Evolutionary conservation across 495 filamentous ascomycete species (phyloP).

Genomic region (Aspergillus sparsus): DNA sequence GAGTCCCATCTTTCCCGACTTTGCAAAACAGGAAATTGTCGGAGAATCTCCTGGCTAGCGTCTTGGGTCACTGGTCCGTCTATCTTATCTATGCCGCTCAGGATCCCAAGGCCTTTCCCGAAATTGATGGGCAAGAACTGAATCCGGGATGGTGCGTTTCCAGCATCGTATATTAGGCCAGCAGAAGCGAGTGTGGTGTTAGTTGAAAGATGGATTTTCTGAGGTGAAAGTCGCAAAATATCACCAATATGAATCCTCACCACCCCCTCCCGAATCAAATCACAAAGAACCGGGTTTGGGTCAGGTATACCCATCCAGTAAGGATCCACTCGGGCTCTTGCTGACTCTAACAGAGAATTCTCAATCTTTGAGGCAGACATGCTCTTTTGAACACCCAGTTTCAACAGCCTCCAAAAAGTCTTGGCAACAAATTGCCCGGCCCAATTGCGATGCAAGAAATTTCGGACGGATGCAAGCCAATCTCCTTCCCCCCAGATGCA

Average conservation of each 20-base stretch:
- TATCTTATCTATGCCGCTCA: neutral
- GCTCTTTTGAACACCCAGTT: neutral
- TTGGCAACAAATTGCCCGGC: neutral
- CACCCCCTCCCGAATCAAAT: neutral
- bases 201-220: constrained; percentile 13
- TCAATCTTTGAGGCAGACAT: neutral
- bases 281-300: constrained; percentile 1
- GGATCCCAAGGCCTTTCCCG: neutral
- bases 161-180: neutral
- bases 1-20: neutral
- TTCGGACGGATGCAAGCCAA: neutral
- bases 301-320: neutral
- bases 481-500: neutral
- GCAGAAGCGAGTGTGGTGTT: neutral
- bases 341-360: neutral
- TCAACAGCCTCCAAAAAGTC: neutral
- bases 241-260: constrained; percentile 36
- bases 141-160: neutral
- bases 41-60: constrained; percentile 3
- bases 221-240: constrained; percentile 6
- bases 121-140: neutral
- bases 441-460: neutral
- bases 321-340: neutral
- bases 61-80: neutral
- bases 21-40: neutral